Percentiles rank a stretch among this genome's conserved stretches.
Conservation (phyloP, 1,284 basidiomycete species). For the Trametes hirsuta region DNA sequence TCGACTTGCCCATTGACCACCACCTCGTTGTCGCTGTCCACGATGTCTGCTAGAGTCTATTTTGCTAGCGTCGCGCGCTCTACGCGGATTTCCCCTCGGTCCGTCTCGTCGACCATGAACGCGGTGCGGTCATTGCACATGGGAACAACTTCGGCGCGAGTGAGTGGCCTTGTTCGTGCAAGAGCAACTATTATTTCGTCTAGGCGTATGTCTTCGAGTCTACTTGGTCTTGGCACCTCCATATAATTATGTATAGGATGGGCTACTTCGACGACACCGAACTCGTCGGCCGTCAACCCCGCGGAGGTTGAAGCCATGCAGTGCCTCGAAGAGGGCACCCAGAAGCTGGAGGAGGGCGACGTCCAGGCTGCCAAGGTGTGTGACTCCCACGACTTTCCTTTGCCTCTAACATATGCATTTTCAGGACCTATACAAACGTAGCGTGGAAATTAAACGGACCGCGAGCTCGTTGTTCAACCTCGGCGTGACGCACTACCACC, state of each 20-base stretch:
- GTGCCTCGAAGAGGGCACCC: slow-evolving; percentile 86
- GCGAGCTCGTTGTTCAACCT: slow-evolving; percentile 88
- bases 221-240: not conserved
- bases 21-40: not conserved
- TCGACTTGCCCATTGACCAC: not conserved
- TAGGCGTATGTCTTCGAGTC: not conserved
- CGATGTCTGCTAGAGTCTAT: not conserved
- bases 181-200: not conserved
- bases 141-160: not conserved
- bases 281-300: slow-evolving; percentile 83
- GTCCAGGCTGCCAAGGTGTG: slow-evolving; percentile 73
- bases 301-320: slow-evolving; percentile 81
- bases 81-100: not conserved
- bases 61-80: not conserved
- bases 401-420: not conserved
- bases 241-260: slow-evolving; percentile 54
- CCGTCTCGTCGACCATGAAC: not conserved
- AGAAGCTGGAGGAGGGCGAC: slow-evolving; percentile 89
- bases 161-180: not conserved
- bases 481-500: slow-evolving; percentile 87
- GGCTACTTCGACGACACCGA: slow-evolving; percentile 81
- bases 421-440: slow-evolving; percentile 71
- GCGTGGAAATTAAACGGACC: slow-evolving; percentile 80
- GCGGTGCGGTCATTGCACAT: not conserved
- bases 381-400: not conserved